phyloP scores from a whole-genome alignment of 257 asterid genomes.

The Solanum sejunctum region DNA sequence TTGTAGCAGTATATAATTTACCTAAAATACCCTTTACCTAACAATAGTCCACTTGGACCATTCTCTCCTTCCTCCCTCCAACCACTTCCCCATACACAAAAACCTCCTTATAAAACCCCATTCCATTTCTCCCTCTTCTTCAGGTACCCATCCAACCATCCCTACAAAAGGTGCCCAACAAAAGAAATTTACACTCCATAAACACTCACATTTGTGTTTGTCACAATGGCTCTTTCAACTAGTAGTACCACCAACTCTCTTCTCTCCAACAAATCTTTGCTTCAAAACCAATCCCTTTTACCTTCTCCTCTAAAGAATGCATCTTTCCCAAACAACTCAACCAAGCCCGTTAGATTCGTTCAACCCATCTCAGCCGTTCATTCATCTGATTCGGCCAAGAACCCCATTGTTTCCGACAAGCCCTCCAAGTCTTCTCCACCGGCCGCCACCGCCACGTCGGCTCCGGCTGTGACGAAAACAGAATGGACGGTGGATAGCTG shows the following conservation, averaged over 20 bases:
- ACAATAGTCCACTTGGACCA: neutral
- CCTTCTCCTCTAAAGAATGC: conserved; percentile 1
- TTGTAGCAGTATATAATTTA: neutral
- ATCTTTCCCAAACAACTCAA: neutral
- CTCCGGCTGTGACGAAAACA: conserved; percentile 1
- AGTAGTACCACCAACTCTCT: conserved; percentile 21
- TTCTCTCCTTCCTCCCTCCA: neutral
- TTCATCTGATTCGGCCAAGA: conserved; percentile 26
- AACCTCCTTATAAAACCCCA: conserved; percentile 15
- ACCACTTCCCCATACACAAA: conserved; percentile 1
- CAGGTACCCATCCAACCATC: neutral
- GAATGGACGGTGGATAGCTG: conserved; percentile 39
- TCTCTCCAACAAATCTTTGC: conserved; percentile 20
- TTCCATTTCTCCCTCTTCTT: neutral
- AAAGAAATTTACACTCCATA: neutral
- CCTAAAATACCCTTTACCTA: conserved; percentile 2
- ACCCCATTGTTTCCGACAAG: conserved; percentile 13
- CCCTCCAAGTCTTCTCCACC: conserved; percentile 15
- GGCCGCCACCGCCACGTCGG: conserved; percentile 14
- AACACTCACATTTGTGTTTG: neutral
- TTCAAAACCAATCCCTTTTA: conserved; percentile 3
- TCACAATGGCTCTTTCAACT: conserved; percentile 20
- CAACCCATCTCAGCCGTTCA: conserved; percentile 36
- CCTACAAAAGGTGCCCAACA: neutral
- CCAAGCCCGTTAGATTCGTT: conserved; percentile 11